Percentiles rank a stretch among this genome's conserved stretches.
These are phyloP conservation scores for Carex sylvatica DNA, from an alignment of 202 grass and related monocot genomes.

Conservation along the genomic window DNA sequence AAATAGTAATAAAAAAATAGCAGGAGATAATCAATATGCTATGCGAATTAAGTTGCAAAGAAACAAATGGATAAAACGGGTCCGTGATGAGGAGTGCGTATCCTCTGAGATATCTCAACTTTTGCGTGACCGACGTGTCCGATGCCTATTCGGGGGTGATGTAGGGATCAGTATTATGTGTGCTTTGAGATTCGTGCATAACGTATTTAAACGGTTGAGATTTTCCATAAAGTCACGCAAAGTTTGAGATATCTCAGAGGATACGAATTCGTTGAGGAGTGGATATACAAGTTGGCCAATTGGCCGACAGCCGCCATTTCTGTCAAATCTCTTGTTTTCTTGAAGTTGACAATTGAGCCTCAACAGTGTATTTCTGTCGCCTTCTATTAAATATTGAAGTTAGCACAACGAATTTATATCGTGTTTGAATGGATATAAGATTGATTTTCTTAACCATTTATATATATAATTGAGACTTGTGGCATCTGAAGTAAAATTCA, in stretches of 20 bases:
- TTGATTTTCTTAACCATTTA: not conserved
- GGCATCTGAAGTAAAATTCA: too few species aligned
- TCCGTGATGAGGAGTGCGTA: not conserved
- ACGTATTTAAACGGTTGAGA: too few species aligned
- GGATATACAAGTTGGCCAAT: slow-evolving; percentile 5
- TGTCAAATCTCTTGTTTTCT: not conserved
- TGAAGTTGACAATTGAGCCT: not conserved
- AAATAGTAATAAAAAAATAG: not conserved
- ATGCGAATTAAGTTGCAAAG: not conserved
- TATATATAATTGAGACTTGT: too few species aligned
- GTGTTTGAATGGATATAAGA: not conserved
- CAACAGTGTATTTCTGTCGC: not conserved
- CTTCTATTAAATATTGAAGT: not conserved
- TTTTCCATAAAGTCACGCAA: too few species aligned
- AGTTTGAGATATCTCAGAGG: too few species aligned
- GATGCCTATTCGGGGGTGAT: too few species aligned
- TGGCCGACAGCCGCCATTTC: not conserved
- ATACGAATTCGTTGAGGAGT: too few species aligned
- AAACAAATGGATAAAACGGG: not conserved
- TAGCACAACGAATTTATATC: not conserved
- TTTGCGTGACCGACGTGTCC: too few species aligned
- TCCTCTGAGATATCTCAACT: too few species aligned
- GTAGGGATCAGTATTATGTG: too few species aligned
- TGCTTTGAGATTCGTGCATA: too few species aligned
- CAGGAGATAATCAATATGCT: not conserved